A percentile compares a stretch with the other conserved stretches of the same genome.
phyloP scores from a whole-genome alignment of 345 rosid species.

The Excoecaria agallocha region DNA sequence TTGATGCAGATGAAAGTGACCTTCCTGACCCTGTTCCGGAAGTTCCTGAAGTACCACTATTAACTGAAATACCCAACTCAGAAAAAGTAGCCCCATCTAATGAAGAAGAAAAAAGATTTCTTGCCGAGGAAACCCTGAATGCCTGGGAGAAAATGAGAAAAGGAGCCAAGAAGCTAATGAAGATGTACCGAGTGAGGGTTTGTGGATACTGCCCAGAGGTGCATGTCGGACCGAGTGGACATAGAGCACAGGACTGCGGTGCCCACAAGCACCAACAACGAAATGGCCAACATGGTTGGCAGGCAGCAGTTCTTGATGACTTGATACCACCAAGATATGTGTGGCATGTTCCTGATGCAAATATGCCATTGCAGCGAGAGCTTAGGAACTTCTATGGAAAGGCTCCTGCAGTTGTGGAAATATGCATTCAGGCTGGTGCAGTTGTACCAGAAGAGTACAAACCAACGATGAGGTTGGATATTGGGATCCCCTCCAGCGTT shows the following conservation, averaged over 20 bases:
- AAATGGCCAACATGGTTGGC: slow-evolving; percentile 98
- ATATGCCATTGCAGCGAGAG: slow-evolving; percentile 68
- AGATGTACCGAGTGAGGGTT: slow-evolving; percentile 76
- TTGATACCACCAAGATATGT: slow-evolving; percentile 90
- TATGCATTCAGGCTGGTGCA: slow-evolving; percentile 84
- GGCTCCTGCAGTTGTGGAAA: slow-evolving; percentile 89
- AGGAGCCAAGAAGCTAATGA: slow-evolving; percentile 83
- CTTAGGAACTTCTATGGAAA: slow-evolving; percentile 76
- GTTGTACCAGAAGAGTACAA: slow-evolving; percentile 67
- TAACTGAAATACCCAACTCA: slow-evolving; percentile 55
- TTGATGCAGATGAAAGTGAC: slow-evolving; percentile 89
- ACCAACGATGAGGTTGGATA: slow-evolving; percentile 91
- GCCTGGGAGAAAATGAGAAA: slow-evolving; percentile 80
- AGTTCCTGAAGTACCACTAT: slow-evolving; percentile 46
- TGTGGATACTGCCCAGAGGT: slow-evolving; percentile 97
- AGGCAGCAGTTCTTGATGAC: slow-evolving; percentile 76
- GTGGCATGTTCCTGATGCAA: slow-evolving; percentile 86
- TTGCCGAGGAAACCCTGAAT: slow-evolving; percentile 74
- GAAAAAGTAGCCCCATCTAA: slow-evolving; percentile 50
- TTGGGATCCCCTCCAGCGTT: slow-evolving; percentile 70
- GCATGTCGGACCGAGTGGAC: slow-evolving; percentile 86
- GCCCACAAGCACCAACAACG: slow-evolving; percentile 93
- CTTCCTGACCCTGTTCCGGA: slow-evolving; percentile 70
- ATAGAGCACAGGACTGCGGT: slow-evolving; percentile 93
- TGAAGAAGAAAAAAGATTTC: slow-evolving; percentile 51